A percentile compares a stretch with the other conserved stretches of the same genome.
phyloP scores from a whole-genome alignment of 257 asterid genomes.

The Cruciata laevipes region DNA sequence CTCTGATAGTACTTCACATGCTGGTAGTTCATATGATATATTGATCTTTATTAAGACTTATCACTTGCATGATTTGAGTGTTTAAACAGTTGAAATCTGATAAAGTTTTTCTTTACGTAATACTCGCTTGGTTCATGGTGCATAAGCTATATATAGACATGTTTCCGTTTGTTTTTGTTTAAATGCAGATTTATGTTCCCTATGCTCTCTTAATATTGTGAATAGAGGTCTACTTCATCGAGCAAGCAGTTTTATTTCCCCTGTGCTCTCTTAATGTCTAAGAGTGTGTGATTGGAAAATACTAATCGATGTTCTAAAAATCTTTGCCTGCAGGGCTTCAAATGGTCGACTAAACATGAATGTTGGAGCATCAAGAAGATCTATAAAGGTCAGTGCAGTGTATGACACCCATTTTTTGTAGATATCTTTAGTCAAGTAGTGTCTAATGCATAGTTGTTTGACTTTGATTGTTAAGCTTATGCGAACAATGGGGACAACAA shows the following conservation, averaged over 20 bases:
- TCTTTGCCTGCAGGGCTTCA: conserved; percentile 44
- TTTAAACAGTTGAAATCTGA: too few relatives aligned
- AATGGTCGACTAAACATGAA: conserved; percentile 41
- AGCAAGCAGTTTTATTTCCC: too few relatives aligned
- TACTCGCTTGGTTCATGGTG: neutral
- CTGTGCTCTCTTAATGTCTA: neutral
- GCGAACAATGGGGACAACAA: conserved; percentile 23
- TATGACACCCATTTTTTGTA: neutral
- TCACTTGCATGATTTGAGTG: too few relatives aligned
- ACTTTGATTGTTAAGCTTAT: conserved; percentile 33
- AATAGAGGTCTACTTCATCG: too few relatives aligned
- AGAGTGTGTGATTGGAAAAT: neutral
- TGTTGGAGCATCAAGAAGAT: conserved; percentile 40
- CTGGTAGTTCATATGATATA: neutral
- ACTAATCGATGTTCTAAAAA: conserved; percentile 14
- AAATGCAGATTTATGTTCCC: neutral
- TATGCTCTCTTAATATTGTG: neutral
- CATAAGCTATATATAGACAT: neutral
- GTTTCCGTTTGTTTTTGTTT: too few relatives aligned
- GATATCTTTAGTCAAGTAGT: neutral
- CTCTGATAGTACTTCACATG: neutral
- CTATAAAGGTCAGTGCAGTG: conserved; percentile 46
- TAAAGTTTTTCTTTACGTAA: neutral
- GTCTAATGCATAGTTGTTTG: neutral
- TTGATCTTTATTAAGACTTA: neutral